Conservation (phyloP, 2,329 filamentous ascomycete species). For the Fusarium nematophilum region DNA sequence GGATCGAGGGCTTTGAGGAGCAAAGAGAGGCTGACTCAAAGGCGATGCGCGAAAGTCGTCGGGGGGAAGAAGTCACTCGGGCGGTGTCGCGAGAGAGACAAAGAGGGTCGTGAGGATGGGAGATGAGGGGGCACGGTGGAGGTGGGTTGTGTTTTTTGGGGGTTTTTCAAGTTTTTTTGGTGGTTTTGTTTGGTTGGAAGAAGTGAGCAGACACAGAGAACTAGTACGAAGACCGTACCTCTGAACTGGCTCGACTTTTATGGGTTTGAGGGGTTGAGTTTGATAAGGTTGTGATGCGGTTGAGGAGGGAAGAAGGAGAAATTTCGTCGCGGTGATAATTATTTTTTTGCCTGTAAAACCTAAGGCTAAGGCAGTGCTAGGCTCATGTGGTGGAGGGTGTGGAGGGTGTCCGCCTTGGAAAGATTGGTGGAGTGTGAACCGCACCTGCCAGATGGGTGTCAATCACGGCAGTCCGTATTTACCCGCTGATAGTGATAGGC, state of each 20-base stretch:
- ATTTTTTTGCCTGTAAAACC: constrained; percentile 49
- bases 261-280: constrained; percentile 55
- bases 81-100: constrained; percentile 47
- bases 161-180: constrained; percentile 70
- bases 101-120: constrained; percentile 32
- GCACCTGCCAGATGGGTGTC: constrained; percentile 21
- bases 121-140: constrained; percentile 38
- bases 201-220: constrained; percentile 70
- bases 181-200: constrained; percentile 63
- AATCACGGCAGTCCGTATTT: constrained; percentile 28
- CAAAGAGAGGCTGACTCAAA: constrained; percentile 40
- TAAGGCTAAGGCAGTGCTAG: constrained; percentile 36
- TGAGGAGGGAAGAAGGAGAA: constrained; percentile 56
- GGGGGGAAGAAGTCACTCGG: constrained; percentile 38
- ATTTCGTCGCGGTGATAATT: constrained; percentile 49
- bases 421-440: constrained; percentile 41
- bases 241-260: constrained; percentile 63
- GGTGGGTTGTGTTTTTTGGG: constrained; percentile 59
- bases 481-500: constrained; percentile 25
- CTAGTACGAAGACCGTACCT: constrained; percentile 69
- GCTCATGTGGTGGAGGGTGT: constrained; percentile 39
- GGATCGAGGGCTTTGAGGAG: constrained; percentile 42
- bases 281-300: constrained; percentile 62
- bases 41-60: constrained; percentile 23
- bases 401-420: constrained; percentile 7